phyloP scores from a whole-genome alignment of 2,329 filamentous ascomycete genomes.

The Penicillium sp. region DNA sequence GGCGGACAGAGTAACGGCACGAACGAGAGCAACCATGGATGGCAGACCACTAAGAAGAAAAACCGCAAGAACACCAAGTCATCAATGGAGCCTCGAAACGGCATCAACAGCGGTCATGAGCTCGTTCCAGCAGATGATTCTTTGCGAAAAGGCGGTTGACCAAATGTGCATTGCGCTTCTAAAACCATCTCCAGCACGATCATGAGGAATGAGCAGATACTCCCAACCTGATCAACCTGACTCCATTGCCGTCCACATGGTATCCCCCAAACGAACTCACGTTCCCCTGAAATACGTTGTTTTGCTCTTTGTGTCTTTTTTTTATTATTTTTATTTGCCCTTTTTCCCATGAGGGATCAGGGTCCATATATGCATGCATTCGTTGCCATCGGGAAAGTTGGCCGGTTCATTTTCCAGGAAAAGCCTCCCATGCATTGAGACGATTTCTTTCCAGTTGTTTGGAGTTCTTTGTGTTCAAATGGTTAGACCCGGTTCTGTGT shows the following conservation, averaged over 20 bases:
- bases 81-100: conserved; percentile 31
- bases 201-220: neutral
- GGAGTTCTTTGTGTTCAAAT: conserved; percentile 16
- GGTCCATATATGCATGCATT: conserved; percentile 12
- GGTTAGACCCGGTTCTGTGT: conserved; percentile 16
- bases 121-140: conserved; percentile 43
- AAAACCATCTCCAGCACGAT: neutral
- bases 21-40: conserved; percentile 30
- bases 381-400: conserved; percentile 7
- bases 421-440: conserved; percentile 6
- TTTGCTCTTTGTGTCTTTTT: conserved; percentile 2
- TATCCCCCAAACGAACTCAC: conserved; percentile 1
- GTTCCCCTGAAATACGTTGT: conserved; percentile 5
- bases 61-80: conserved; percentile 39
- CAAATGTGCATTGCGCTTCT: neutral
- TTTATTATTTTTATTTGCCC: conserved; percentile 1
- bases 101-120: conserved; percentile 33
- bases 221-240: neutral
- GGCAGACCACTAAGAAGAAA: conserved; percentile 48
- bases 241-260: neutral
- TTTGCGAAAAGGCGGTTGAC: conserved; percentile 46
- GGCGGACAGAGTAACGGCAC: conserved; percentile 26
- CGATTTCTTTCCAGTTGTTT: conserved; percentile 13
- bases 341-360: neutral
- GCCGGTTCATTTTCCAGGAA: conserved; percentile 6